Evolutionary conservation across 2,329 filamentous ascomycete species (phyloP), one percentile per base, ranked within the genome.

Genomic region (Apiospora saccharicola): DNA sequence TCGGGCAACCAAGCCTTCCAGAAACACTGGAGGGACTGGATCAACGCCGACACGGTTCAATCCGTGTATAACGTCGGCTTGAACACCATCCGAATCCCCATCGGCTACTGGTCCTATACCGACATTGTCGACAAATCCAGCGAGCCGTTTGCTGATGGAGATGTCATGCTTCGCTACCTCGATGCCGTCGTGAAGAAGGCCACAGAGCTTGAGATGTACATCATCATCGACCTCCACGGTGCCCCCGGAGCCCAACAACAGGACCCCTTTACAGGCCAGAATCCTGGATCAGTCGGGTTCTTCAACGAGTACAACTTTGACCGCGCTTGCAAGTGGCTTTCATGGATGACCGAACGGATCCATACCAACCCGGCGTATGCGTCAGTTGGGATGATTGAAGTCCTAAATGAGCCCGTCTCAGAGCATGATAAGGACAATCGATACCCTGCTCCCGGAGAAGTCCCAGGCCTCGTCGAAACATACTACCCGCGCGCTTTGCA

Each of bases 41-140:
- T 89, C 73, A 86, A 83, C 3, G 76, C 85, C 72, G 76, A 81
- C 2, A 87, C 89, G 75, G 82, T 90, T 67, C 77, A 83, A n/a
- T 78, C 85, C 73, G 89, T 90, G 80, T 76, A 80, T 26, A 81
- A 78, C 53, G 85, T 84, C 61, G 86, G 87, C 0, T 78, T 90
- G 51, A 89, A 90, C 76, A 86, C 87, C 0, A 81, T 90, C 67
- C 83, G 87, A 7, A 84, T 90, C n/a, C n/a, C 26, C 87, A 79
- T 90, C 4, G 88, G 88, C 13, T 90, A 88, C 78, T 90, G 87
- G 87, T 80, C 89, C 47, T 80, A 85, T 51, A 86, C 88, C 75
- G 82, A 83, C 53, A 77, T 88, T 2, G 85, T 90, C 19, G 82
- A 87, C 71, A 73, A 68, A 5, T 70, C 81, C 57, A 85, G 82